phyloP scores from a whole-genome alignment of 2,329 filamentous ascomycete species.

The Epichloe sibirici region DNA sequence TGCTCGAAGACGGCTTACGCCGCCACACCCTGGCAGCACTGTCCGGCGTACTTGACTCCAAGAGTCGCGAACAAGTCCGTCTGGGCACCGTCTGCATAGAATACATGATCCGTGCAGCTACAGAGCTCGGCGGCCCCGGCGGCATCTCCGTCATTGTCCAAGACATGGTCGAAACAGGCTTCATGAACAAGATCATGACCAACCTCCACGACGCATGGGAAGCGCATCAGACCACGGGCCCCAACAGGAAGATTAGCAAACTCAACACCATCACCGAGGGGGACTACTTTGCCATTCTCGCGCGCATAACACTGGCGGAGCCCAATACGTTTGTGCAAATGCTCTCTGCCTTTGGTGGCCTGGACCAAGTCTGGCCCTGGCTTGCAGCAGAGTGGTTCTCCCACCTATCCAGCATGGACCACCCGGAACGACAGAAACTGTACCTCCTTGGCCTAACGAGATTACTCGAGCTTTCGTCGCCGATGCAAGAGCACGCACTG shows the following conservation, averaged over 20 bases:
- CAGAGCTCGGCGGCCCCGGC: conserved; percentile 46
- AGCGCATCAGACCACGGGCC: conserved; percentile 71
- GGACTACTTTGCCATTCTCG: conserved; percentile 75
- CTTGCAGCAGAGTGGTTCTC: conserved; percentile 53
- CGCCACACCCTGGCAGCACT: conserved; percentile 37
- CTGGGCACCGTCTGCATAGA: conserved; percentile 51
- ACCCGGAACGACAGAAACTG: conserved; percentile 55
- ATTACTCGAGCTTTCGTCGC: conserved; percentile 51
- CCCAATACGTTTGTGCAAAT: conserved; percentile 54
- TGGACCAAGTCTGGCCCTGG: conserved; percentile 47
- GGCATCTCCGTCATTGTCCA: conserved; percentile 52
- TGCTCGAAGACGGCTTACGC: conserved; percentile 44
- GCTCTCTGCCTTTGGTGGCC: conserved; percentile 32
- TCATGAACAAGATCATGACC: conserved; percentile 51
- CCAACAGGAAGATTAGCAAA: conserved; percentile 55
- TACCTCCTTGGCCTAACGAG: conserved; percentile 62
- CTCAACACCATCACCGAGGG: conserved; percentile 68
- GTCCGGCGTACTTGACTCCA: conserved; percentile 36
- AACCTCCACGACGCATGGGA: conserved; percentile 57
- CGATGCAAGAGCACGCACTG: conserved; percentile 45
- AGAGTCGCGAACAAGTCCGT: conserved; percentile 45
- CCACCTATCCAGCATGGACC: conserved; percentile 55
- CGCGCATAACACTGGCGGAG: conserved; percentile 63
- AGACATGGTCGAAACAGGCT: conserved; percentile 51
- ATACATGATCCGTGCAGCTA: conserved; percentile 49